A percentile compares a stretch with the other conserved stretches of the same genome.
Evolutionary conservation across 2,329 filamentous ascomycete species (phyloP).

Genomic region (Aschersonia sp.): DNA sequence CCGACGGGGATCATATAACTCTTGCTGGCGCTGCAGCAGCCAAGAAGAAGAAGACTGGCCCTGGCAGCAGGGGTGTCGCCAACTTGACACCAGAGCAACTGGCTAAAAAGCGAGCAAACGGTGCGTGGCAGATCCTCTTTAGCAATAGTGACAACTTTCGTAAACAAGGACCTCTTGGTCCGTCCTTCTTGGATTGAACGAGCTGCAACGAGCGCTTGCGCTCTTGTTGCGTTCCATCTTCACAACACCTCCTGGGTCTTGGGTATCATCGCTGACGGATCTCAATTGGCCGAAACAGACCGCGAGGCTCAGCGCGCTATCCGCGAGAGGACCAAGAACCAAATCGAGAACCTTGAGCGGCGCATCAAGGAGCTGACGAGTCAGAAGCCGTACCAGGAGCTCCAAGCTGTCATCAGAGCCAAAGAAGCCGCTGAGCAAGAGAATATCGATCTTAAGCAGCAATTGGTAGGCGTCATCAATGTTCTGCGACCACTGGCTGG

Average conservation of each 20-base stretch:
- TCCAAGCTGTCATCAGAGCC: slow-evolving; percentile 60
- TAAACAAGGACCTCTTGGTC: too few species aligned
- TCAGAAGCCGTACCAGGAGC: slow-evolving; percentile 71
- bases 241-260: too few species aligned
- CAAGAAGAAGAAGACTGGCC: slow-evolving; percentile 32
- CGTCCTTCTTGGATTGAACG: too few species aligned
- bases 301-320: slow-evolving; percentile 78
- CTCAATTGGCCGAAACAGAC: slow-evolving; percentile 31
- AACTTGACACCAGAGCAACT: slow-evolving; percentile 63
- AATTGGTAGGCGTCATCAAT: slow-evolving; percentile 49
- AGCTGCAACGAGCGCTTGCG: too few species aligned
- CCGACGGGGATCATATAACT: not conserved
- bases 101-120: slow-evolving; percentile 49
- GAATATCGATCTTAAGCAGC: slow-evolving; percentile 62
- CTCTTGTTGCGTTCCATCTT: too few species aligned
- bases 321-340: slow-evolving; percentile 64
- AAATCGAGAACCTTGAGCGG: slow-evolving; percentile 61
- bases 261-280: slow-evolving; percentile 1
- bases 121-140: slow-evolving; percentile 18
- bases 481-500: slow-evolving; percentile 46
- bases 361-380: slow-evolving; percentile 63
- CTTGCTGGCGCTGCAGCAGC: slow-evolving; percentile 7
- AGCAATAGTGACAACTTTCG: not conserved
- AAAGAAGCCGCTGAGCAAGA: slow-evolving; percentile 68
- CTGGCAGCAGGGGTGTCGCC: slow-evolving; percentile 35